Percentiles rank a stretch among this genome's conserved stretches.
Conservation (phyloP, 2,329 filamentous ascomycete genomes). For the Sclerotinia minor region DNA sequence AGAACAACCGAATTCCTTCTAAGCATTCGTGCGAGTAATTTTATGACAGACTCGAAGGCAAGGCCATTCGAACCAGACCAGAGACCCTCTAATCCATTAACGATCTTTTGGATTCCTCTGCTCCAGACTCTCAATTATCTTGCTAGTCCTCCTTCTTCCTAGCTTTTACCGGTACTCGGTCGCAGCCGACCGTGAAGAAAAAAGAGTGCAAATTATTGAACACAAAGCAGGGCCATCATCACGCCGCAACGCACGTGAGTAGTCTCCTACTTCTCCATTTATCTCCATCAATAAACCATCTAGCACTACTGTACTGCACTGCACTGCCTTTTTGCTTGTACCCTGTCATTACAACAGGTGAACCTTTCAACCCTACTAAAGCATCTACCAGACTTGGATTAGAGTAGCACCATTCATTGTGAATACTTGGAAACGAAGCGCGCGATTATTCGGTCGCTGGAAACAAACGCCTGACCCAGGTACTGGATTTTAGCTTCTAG, state of each 20-base stretch:
- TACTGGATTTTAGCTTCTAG: conserved; percentile 25
- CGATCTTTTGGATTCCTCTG: not conserved
- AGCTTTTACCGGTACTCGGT: conserved; percentile 4
- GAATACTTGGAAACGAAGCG: conserved; percentile 29
- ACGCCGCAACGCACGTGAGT: conserved; percentile 22
- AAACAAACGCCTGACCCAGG: conserved; percentile 28
- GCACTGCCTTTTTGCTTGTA: not conserved
- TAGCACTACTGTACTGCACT: not conserved
- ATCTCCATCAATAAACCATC: conserved; percentile 4
- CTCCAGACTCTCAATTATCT: not conserved
- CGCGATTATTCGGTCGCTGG: conserved; percentile 24
- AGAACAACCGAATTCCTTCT: conserved; percentile 23
- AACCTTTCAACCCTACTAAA: conserved; percentile 9
- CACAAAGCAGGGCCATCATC: conserved; percentile 5
- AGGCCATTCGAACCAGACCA: not conserved
- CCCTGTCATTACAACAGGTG: conserved; percentile 11
- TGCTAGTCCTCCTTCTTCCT: conserved; percentile 12
- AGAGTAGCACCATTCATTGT: conserved; percentile 21
- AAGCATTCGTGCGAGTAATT: conserved; percentile 18
- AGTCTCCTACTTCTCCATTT: conserved; percentile 5
- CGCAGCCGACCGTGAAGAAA: conserved; percentile 18
- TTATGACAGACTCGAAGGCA: not conserved
- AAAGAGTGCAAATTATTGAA: not conserved
- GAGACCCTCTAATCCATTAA: not conserved
- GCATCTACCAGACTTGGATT: conserved; percentile 16